Conservation (phyloP, 1,139 yeast species). For the Debaryomyces udenii region DNA sequence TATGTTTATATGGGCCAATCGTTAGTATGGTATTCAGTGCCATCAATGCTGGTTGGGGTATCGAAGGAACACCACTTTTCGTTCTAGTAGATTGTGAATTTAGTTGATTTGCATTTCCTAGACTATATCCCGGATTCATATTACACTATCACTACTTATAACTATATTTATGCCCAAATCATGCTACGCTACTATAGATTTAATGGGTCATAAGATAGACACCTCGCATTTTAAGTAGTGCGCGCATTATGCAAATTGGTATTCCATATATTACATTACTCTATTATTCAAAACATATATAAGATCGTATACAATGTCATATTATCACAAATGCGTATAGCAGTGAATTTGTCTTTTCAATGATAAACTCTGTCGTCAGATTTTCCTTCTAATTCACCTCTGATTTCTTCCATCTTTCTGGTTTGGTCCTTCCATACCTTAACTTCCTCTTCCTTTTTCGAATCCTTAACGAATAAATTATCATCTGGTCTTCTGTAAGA, state of each 20-base stretch:
- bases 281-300: constrained; percentile 6
- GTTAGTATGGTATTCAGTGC: constrained; percentile 71
- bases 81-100: constrained; percentile 6
- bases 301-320: constrained; percentile 4
- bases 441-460: constrained; percentile 52
- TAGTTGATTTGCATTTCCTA: constrained; percentile 5
- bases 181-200: not conserved
- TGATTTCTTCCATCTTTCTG: constrained; percentile 76
- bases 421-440: constrained; percentile 75
- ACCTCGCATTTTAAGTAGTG: constrained; percentile 1
- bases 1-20: constrained; percentile 68
- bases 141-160: not conserved
- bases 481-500: constrained; percentile 92
- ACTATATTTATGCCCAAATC: not conserved
- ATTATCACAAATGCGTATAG: not conserved
- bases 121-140: constrained; percentile 6
- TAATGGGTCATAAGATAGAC: not conserved
- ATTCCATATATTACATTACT: not conserved
- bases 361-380: constrained; percentile 54
- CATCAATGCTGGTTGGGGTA: constrained; percentile 54
- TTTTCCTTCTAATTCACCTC: constrained; percentile 76
- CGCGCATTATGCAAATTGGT: not conserved
- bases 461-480: constrained; percentile 71
- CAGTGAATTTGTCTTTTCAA: constrained; percentile 5
- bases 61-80: constrained; percentile 17